Evolutionary conservation across 2,329 filamentous ascomycete species (phyloP).

Genomic region (Lasiodiplodia citricola): DNA sequence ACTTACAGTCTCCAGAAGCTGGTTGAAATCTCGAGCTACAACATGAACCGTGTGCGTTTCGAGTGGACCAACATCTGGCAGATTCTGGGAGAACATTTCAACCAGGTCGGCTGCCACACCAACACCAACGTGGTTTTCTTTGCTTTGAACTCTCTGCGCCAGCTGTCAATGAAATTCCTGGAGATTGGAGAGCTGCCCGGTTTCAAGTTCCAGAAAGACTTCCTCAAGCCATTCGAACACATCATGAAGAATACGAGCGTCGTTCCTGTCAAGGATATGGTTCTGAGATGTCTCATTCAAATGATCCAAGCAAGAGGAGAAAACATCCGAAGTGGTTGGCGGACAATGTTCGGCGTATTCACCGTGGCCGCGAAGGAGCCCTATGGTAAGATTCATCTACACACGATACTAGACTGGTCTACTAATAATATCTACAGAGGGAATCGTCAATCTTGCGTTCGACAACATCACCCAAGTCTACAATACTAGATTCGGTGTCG

Average conservation of each 20-base stretch:
- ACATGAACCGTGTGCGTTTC: conserved; percentile 97
- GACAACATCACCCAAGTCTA: conserved; percentile 97
- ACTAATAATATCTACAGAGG: conserved; percentile 61
- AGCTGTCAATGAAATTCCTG: conserved; percentile 98
- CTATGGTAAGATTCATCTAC: conserved; percentile 60
- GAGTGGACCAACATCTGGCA: conserved; percentile 99
- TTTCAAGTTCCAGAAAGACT: conserved; percentile 99
- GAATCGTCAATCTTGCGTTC: conserved; percentile 94
- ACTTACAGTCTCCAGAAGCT: conserved; percentile 98
- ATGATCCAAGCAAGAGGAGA: conserved; percentile 98
- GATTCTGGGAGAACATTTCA: conserved; percentile 97
- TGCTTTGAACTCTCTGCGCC: conserved; percentile 90
- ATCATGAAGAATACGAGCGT: conserved; percentile 93
- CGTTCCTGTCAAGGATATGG: conserved; percentile 95
- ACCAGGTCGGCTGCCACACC: conserved; percentile 92
- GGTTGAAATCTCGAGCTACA: conserved; percentile 99
- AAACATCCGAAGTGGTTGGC: conserved; percentile 97
- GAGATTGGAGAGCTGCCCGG: conserved; percentile 96
- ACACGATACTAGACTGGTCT: conserved; percentile 26
- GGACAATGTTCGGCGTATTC: conserved; percentile 99
- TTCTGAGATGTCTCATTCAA: conserved; percentile 92
- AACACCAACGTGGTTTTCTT: conserved; percentile 99
- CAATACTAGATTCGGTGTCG: conserved; percentile 91
- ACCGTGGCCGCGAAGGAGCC: conserved; percentile 92
- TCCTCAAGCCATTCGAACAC: conserved; percentile 97